These are phyloP conservation scores for Hondaea fermentalgiana DNA, from an alignment of 108 stramenopile species.

Conservation along the genomic window DNA sequence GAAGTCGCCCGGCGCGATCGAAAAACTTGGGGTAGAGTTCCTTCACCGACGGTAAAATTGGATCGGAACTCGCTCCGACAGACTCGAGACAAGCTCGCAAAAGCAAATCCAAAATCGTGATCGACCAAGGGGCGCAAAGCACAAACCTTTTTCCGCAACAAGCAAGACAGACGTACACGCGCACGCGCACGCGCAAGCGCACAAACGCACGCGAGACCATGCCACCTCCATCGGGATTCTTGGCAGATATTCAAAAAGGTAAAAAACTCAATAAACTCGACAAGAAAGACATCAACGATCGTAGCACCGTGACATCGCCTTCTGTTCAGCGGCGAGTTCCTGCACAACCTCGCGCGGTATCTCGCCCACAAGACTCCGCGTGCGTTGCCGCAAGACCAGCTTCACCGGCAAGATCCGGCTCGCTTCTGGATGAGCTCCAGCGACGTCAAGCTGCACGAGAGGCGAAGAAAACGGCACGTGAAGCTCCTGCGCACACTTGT, in stretches of 20 bases:
- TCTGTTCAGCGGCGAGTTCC: no score
- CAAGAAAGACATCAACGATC: background rate
- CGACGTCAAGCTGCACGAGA: no score
- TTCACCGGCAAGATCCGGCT: background rate
- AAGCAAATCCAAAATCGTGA: no score
- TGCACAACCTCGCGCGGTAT: no score
- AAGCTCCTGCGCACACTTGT: background rate
- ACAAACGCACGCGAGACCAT: background rate
- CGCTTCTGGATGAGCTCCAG: background rate
- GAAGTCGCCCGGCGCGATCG: no score
- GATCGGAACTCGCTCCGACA: background rate
- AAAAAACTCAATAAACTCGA: background rate
- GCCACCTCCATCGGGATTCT: background rate
- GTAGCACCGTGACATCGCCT: background rate
- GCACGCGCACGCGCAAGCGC: no score
- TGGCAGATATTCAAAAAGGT: constrained; percentile 7
- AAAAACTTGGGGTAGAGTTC: no score
- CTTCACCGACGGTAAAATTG: no score
- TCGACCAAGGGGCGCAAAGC: no score
- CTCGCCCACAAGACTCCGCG: no score
- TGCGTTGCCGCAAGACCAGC: background rate
- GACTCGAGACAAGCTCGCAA: background rate
- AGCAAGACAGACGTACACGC: no score
- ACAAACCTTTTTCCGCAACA: no score
- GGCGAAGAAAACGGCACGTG: background rate